Evolutionary conservation across 2,329 filamentous ascomycete genomes (phyloP).

Genomic region (Colletotrichum sp.): DNA sequence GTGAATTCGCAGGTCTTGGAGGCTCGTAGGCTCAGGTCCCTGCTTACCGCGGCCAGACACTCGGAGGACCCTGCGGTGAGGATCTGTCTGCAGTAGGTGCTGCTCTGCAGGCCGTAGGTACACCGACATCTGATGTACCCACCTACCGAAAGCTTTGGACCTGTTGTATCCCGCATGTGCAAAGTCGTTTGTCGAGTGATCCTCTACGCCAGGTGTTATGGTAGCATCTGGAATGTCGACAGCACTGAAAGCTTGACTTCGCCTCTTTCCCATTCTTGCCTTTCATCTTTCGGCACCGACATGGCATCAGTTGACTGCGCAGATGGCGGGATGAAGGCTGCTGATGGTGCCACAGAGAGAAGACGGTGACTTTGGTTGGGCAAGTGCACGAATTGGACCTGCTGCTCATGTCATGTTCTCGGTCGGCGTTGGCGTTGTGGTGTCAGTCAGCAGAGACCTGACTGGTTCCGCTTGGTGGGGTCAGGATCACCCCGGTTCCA

Average conservation of each 20-base stretch:
- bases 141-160: neutral
- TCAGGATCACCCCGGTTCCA: neutral
- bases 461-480: neutral
- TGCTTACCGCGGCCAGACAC: neutral
- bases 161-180: neutral
- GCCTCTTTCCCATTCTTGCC: neutral
- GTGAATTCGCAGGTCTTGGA: conserved; percentile 3
- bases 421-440: neutral
- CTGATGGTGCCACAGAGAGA: conserved; percentile 5
- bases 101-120: neutral
- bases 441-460: conserved; percentile 15
- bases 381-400: neutral
- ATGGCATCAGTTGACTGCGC: conserved; percentile 3
- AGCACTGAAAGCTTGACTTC: neutral
- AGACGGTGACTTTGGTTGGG: neutral
- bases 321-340: neutral
- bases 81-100: neutral
- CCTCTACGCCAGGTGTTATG: neutral
- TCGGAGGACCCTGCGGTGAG: conserved; percentile 13
- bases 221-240: neutral
- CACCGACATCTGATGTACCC: neutral
- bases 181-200: neutral
- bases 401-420: conserved; percentile 15
- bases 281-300: neutral
- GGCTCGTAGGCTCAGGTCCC: conserved; percentile 5